phyloP scores from a whole-genome alignment of 75 land plant species.

The Chamaecyparis obtusa region DNA sequence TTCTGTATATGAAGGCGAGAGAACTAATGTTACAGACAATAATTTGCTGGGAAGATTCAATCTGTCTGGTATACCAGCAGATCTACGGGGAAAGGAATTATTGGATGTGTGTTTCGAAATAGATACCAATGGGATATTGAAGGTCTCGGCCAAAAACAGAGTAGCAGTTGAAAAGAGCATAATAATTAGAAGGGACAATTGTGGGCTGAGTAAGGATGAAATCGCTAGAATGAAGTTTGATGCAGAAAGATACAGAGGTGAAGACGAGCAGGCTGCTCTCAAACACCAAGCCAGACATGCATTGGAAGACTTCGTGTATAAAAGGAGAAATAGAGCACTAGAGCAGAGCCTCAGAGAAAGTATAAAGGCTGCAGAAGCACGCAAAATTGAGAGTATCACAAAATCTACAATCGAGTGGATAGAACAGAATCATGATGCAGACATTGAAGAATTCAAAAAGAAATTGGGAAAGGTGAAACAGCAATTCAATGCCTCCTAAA shows the following conservation, averaged over 20 bases:
- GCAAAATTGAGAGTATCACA: not conserved
- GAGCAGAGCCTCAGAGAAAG: not conserved
- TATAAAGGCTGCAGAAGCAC: not conserved
- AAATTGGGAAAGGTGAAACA: not conserved
- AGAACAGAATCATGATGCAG: not conserved
- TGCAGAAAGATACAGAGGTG: not conserved
- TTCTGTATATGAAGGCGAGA: not conserved
- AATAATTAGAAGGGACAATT: not conserved
- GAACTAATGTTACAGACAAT: not conserved
- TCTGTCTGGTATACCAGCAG: not conserved
- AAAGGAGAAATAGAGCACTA: not conserved
- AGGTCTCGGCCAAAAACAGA: not conserved
- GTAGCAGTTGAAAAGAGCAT: not conserved
- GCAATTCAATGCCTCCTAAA: not conserved
- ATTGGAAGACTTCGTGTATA: not conserved
- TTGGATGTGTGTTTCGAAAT: not conserved
- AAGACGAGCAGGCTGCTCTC: not conserved
- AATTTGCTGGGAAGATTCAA: too few species aligned
- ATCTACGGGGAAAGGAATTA: not conserved
- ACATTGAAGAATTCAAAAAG: not conserved
- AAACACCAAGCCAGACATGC: not conserved
- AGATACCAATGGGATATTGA: not conserved
- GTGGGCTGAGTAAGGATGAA: not conserved
- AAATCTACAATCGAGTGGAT: not conserved
- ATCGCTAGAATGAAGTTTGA: not conserved